phyloP scores from a whole-genome alignment of 148 eudicot species.

The Euryodendron excelsum region DNA sequence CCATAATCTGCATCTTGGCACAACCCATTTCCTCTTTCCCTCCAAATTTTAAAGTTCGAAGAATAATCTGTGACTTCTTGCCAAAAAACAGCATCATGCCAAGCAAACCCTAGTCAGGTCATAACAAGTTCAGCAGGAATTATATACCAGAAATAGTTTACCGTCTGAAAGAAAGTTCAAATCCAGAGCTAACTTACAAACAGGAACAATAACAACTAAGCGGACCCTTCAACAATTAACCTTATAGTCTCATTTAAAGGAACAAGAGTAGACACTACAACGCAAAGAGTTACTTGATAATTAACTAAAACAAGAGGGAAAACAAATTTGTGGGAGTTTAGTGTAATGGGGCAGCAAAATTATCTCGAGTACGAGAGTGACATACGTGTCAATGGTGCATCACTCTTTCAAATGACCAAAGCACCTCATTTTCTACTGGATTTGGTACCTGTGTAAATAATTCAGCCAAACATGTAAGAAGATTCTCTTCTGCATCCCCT shows the following conservation, averaged over 20 bases:
- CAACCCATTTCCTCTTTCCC: neutral
- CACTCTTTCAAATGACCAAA: neutral
- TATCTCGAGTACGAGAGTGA: neutral
- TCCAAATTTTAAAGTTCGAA: neutral
- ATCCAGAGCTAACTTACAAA: neutral
- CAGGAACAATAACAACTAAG: neutral
- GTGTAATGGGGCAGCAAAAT: neutral
- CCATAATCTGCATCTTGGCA: neutral
- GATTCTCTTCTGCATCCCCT: constrained; percentile 76
- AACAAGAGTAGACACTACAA: neutral
- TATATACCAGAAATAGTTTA: neutral
- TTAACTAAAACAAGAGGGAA: neutral
- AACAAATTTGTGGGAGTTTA: neutral
- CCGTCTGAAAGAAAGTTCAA: neutral
- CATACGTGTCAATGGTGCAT: neutral
- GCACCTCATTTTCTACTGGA: constrained; percentile 10
- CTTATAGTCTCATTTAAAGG: no score
- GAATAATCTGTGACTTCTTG: neutral
- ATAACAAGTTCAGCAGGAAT: neutral
- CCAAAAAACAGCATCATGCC: neutral
- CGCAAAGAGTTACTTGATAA: neutral
- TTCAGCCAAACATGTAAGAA: constrained; percentile 92
- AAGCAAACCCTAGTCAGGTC: neutral
- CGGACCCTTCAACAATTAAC: neutral
- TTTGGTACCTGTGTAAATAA: constrained; percentile 75